These are phyloP conservation scores for Sarocladiaceae sp. DNA, from an alignment of 2,329 filamentous ascomycete species.

Conservation along the genomic window DNA sequence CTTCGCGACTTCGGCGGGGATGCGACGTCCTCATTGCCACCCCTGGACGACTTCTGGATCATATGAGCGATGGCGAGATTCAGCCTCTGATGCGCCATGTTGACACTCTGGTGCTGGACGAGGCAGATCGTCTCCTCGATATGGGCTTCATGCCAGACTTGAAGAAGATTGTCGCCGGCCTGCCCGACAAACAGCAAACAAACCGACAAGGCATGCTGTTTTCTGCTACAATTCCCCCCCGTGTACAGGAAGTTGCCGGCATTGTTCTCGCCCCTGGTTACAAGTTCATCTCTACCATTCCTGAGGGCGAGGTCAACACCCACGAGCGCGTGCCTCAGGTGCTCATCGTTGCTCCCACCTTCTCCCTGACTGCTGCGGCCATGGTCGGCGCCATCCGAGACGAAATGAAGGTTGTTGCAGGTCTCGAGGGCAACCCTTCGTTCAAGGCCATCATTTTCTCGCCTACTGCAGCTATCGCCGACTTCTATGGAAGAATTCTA, in stretches of 20 bases:
- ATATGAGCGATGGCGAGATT: slow-evolving; percentile 97
- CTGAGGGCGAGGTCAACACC: slow-evolving; percentile 67
- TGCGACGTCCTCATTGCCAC: slow-evolving; percentile 97
- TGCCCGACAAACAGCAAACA: slow-evolving; percentile 79
- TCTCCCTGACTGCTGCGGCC: slow-evolving; percentile 59
- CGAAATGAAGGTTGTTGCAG: slow-evolving; percentile 23
- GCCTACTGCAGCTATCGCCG: slow-evolving; percentile 49
- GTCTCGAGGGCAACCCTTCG: slow-evolving; percentile 15
- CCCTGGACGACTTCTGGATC: slow-evolving; percentile 91
- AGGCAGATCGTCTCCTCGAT: slow-evolving; percentile 99
- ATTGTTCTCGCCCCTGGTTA: slow-evolving; percentile 63
- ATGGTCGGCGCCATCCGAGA: slow-evolving; percentile 49
- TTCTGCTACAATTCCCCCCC: slow-evolving; percentile 78
- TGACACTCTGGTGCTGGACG: slow-evolving; percentile 97
- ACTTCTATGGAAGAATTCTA: slow-evolving; percentile 43
- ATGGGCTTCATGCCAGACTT: slow-evolving; percentile 99
- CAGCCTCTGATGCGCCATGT: slow-evolving; percentile 94
- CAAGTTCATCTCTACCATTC: slow-evolving; percentile 76
- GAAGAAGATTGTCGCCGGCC: slow-evolving; percentile 94
- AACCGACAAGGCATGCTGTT: slow-evolving; percentile 99
- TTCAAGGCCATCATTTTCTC: slow-evolving; percentile 87
- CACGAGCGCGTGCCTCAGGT: slow-evolving; percentile 72
- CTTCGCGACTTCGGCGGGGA: slow-evolving; percentile 81
- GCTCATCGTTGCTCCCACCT: slow-evolving; percentile 58
- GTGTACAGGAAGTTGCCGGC: slow-evolving; percentile 69